Evolutionary conservation across 2,329 filamentous ascomycete genomes (phyloP), one percentile per base, ranked within the genome.

Genomic region (Aspergillus sp.): DNA sequence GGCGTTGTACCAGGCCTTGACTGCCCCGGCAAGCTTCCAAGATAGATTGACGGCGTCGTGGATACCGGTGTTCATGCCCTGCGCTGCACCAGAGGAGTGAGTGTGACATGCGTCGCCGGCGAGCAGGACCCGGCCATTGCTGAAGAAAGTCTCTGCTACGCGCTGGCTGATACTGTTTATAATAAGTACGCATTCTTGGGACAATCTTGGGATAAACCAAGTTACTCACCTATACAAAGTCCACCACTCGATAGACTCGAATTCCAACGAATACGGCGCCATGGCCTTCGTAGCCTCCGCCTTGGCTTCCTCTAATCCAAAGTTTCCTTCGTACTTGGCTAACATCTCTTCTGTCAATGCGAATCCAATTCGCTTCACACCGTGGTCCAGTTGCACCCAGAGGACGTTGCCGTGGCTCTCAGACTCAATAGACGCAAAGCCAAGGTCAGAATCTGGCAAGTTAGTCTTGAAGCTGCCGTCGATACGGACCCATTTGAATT

Each of bases 21-120:
- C 20, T 22, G 19, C 12, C 24, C 55, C 17, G 6, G 52, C 52
- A n/a, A 59, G 27, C 24, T 59, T 59, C 57, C 57, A 59, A 9
- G 24, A 52, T 1, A 59, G 57, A 4, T 59, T 59, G 3, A 56
- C 47, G 3, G 57, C 57, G 6, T 59, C 57, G 20, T 59, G 52
- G 27, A 59, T 59, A 3, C 57, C 57, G 6, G 52, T 59, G 42
- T 59, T 59, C 17, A 59, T 48, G 17, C 57, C 57, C 30, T 59
- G 57, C 4, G 57, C 57, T 6, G 57, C 57, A 3, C 57, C 57
- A 8, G 40, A 48, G 37, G 33, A 39, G 13, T 59, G 57, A 3
- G 57, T 59, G 47, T 59, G 57, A 22, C 40, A 41, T 17, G 57
- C 52, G 20, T 59, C 57, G 13, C 57, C 57, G 42, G 33, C 41